A percentile compares a stretch with the other conserved stretches of the same genome.
These are phyloP conservation scores for Aspergillus conjunctus DNA, from an alignment of 495 filamentous ascomycete genomes.

Conservation along the genomic window DNA sequence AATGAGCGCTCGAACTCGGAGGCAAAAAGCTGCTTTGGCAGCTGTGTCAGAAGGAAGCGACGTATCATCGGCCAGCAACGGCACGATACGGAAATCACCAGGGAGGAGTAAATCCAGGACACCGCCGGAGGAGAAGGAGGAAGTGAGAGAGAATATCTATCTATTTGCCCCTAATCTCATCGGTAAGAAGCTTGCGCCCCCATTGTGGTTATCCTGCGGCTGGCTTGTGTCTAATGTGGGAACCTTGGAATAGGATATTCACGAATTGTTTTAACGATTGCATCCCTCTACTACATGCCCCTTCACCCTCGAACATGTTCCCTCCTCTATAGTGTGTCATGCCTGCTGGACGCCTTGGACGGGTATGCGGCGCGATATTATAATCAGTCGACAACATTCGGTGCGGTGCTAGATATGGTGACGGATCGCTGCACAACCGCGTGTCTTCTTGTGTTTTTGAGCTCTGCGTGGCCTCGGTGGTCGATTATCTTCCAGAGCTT, in stretches of 20 bases:
- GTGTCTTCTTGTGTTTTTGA: constrained; percentile 90
- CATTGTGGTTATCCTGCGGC: not conserved
- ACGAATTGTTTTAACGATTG: constrained; percentile 84
- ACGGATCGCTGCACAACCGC: constrained; percentile 94
- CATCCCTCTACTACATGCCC: constrained; percentile 97
- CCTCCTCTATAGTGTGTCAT: constrained; percentile 86
- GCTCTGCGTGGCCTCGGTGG: constrained; percentile 90
- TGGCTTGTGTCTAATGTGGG: constrained; percentile 7
- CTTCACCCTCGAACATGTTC: constrained; percentile 94
- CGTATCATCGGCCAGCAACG: constrained; percentile 35
- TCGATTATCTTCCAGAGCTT: constrained; percentile 89
- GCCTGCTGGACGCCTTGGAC: constrained; percentile 91
- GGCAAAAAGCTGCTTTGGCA: constrained; percentile 46
- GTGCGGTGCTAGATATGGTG: constrained; percentile 97
- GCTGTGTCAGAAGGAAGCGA: constrained; percentile 40
- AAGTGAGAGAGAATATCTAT: constrained; percentile 82
- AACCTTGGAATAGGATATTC: constrained; percentile 67
- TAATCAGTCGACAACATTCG: constrained; percentile 89
- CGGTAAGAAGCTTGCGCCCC: constrained; percentile 58
- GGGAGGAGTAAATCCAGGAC: constrained; percentile 32
- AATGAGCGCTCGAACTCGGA: constrained; percentile 48
- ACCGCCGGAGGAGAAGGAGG: constrained; percentile 24
- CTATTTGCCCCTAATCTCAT: constrained; percentile 95
- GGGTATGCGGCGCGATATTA: constrained; percentile 87
- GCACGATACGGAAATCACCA: constrained; percentile 32